Evolutionary conservation across 1,139 yeast genomes (phyloP), one percentile per base, ranked within the genome.

Genomic region (Kurtzmaniella quercitrusa): DNA sequence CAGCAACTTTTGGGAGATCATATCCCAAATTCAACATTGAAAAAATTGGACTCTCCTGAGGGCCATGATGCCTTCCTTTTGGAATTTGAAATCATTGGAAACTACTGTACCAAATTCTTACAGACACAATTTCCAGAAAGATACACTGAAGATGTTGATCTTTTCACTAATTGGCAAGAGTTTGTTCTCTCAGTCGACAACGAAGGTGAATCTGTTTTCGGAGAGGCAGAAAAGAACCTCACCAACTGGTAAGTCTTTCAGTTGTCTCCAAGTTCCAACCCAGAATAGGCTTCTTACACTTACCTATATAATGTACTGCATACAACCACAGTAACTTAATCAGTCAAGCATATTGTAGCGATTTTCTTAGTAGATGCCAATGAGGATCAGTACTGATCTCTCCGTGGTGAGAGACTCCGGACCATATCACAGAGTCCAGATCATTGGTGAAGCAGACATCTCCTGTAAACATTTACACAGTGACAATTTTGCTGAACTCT

Each of bases 51-150:
- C 50, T 89, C 97, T 1, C 95, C 94, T n/a, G 98, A 93, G 57
- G 98, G 98, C 15, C 98, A 93, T 59, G 98, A 93, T 68, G 98
- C 98, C 1, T 93, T 93, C 59, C 68, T 93, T 49, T 71, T 93
- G 42, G 98, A 93, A 62, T 93, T 93, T 63, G 85, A 81, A 43
- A 80, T 82, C 44, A 89, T 93, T 47, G 88, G 94, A 61, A 68
- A 75, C 34, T 72, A 85, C 51, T 81, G 95, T 48, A 66, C 78
- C 39, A 77, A 77, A 3, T 93, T 91, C 61, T 72, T 91, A 57
- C 66, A 68, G 23, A 61, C 65, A 33, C 70, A 81, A 45, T 60
- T 87, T 48, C 75, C 82, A 1, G 85, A 82, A 21, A 70, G 77
- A 48, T 80, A 79, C 68, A 54, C 69, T 1, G 73, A 73, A 2